Evolutionary conservation across 2,329 filamentous ascomycete genomes (phyloP), one percentile per base, ranked within the genome.

Genomic region (Metarhizium robertsii): DNA sequence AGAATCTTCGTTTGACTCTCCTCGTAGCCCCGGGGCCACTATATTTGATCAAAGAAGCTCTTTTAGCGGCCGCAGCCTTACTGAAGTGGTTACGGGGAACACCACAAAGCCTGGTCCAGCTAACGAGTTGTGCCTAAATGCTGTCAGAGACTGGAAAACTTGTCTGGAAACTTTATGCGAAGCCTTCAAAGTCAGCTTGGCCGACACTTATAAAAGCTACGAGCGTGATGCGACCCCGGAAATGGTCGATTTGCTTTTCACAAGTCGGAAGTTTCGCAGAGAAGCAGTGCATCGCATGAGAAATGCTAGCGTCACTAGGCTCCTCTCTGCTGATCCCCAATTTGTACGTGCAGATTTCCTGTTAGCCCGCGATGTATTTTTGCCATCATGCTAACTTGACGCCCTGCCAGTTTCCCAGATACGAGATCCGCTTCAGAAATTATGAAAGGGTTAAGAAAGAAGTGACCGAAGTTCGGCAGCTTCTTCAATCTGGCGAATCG

Each of bases 341-440:
- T 77, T 75, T 59, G 71, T 73, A 58, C 58, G 71, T 64, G 25
- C 25, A 4, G 5, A 2, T 7, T 7, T 14, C n/a, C 16, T 3
- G 16, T 13, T 16, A n/a, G 38, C 14, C 32, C 29, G 20, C 20
- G 34, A 46, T 45, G 8, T 14, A 4, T 16, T 18, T 18, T 10
- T 18, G n/a, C 25, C 5, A 48, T 48, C 10, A 30, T 29, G 20
- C 45, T 53, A 29, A 53, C 8, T 32, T 34, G 1, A 8, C 25
- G 7, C n/a, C 6, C 50, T n/a, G 7, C 2, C 55, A 73, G 66
- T 73, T 77, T 62, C 69, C 70, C 47, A 57, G 71, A 62, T 79
- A 77, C 55, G 75, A 75, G 57, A 72, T 76, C 46, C 71, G 76
- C 1, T 78, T 78, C 50, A 67, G 72, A 30, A 74, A 77, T 54